These are phyloP conservation scores for Candida corydali DNA, from an alignment of 805 yeast species.

Conservation along the genomic window DNA sequence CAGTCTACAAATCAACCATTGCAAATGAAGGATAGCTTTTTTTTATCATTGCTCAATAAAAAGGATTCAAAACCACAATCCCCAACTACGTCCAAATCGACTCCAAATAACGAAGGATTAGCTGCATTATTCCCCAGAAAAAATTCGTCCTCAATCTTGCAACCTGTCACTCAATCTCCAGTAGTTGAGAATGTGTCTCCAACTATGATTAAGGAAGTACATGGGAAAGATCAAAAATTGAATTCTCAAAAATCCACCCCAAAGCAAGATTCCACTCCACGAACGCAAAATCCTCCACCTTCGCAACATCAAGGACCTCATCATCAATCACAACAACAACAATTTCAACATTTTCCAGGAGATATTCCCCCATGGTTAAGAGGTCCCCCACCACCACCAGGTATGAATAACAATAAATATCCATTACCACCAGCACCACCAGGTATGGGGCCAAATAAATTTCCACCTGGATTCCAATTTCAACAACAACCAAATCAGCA, in stretches of 20 bases:
- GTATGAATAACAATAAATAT: neutral
- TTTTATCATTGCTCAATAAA: slow-evolving; percentile 44
- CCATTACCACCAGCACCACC: slow-evolving; percentile 6
- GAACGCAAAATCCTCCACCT: neutral
- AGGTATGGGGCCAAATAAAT: slow-evolving; percentile 3
- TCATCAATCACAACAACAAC: slow-evolving; percentile 6
- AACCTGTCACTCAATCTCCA: neutral
- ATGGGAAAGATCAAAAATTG: neutral
- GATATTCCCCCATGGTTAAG: slow-evolving; percentile 26
- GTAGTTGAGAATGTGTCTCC: slow-evolving; percentile 1
- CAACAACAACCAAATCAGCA: slow-evolving; percentile 12
- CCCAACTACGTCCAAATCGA: neutral
- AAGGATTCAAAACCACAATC: slow-evolving; percentile 11
- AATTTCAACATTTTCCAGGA: slow-evolving; percentile 4
- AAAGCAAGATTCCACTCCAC: neutral
- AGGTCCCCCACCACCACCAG: slow-evolving; percentile 3
- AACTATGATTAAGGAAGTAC: slow-evolving; percentile 1
- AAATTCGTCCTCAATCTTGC: neutral
- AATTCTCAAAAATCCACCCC: neutral
- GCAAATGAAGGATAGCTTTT: slow-evolving; percentile 39
- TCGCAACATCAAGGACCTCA: slow-evolving; percentile 3
- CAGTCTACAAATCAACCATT: slow-evolving; percentile 11
- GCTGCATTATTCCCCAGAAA: slow-evolving; percentile 4
- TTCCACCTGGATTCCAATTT: slow-evolving; percentile 25
- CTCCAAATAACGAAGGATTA: slow-evolving; percentile 4